These are phyloP conservation scores for Ascomycota sp. DNA, from an alignment of 2,329 filamentous ascomycete genomes.

Conservation along the genomic window DNA sequence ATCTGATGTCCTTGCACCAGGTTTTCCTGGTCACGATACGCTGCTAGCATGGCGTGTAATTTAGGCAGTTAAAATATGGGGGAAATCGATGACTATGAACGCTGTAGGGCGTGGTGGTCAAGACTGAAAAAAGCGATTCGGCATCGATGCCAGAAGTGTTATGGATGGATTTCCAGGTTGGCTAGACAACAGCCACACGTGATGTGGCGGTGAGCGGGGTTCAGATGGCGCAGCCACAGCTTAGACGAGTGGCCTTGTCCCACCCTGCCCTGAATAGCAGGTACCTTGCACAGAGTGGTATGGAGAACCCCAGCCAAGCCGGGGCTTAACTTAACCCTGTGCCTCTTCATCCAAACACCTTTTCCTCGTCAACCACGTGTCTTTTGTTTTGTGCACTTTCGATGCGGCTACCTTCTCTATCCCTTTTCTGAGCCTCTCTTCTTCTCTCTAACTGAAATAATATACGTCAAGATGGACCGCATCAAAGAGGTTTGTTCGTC, in stretches of 20 bases:
- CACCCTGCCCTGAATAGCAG: too few relatives aligned
- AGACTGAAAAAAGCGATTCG: not conserved
- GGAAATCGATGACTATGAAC: not conserved
- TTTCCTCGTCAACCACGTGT: conserved; percentile 2
- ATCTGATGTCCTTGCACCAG: conserved; percentile 53
- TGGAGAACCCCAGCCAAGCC: too few relatives aligned
- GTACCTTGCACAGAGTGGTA: not conserved
- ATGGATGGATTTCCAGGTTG: conserved; percentile 4
- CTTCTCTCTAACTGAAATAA: conserved; percentile 2
- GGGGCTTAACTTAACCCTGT: too few relatives aligned
- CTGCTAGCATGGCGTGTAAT: conserved; percentile 40
- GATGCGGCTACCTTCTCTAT: too few relatives aligned
- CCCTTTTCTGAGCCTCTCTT: too few relatives aligned
- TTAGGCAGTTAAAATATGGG: not conserved
- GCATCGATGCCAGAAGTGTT: conserved; percentile 20
- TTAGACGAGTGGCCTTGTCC: too few relatives aligned
- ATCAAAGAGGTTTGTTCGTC: conserved; percentile 58
- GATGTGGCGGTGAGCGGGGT: conserved; percentile 1
- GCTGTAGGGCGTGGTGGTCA: not conserved
- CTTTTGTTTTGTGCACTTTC: too few relatives aligned
- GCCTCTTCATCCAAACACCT: too few relatives aligned
- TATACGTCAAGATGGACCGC: conserved; percentile 45
- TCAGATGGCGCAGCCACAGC: conserved; percentile 9
- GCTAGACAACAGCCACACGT: conserved; percentile 9
- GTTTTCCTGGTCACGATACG: conserved; percentile 74